Conservation (phyloP, 1,284 basidiomycete genomes). For the Phellopilus nigrolimitatus region DNA sequence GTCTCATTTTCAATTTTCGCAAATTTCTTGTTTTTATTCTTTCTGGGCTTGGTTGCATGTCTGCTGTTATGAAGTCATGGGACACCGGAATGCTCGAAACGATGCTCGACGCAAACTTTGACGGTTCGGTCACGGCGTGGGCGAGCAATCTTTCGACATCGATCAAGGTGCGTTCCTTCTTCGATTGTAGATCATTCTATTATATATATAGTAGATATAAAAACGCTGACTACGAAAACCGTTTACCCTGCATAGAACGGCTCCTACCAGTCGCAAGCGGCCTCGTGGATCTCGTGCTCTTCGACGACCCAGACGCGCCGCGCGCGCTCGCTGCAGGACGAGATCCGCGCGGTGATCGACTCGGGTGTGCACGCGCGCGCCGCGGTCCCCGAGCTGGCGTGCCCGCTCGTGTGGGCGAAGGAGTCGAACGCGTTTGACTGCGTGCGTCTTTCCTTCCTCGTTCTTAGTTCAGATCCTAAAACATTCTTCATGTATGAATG, state of each 20-base stretch:
- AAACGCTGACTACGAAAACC: background rate
- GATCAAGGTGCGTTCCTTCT: slow-evolving; percentile 44
- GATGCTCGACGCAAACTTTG: slow-evolving; percentile 38
- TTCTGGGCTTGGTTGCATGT: background rate
- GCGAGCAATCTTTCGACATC: slow-evolving; percentile 38
- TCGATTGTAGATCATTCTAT: too few species aligned
- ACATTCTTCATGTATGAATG: background rate
- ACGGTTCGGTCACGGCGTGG: slow-evolving; percentile 37
- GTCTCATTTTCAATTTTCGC: too few species aligned
- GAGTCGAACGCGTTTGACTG: slow-evolving; percentile 50
- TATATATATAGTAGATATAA: too few species aligned
- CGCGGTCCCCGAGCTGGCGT: slow-evolving; percentile 38
- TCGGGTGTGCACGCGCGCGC: slow-evolving; percentile 22
- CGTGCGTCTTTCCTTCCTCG: slow-evolving; percentile 30
- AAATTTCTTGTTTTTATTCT: too few species aligned
- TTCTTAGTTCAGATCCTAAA: background rate
- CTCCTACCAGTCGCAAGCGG: slow-evolving; percentile 33
- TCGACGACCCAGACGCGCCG: slow-evolving; percentile 33
- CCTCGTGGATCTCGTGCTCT: slow-evolving; percentile 44
- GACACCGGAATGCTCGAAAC: slow-evolving; percentile 42
- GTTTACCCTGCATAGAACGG: slow-evolving; percentile 33
- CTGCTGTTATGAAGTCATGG: slow-evolving; percentile 25
- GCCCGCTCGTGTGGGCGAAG: slow-evolving; percentile 47
- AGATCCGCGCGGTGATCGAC: slow-evolving; percentile 28
- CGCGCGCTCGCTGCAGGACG: slow-evolving; percentile 30